phyloP scores from a whole-genome alignment of 208 protist genomes.

The Leishmania turanica region DNA sequence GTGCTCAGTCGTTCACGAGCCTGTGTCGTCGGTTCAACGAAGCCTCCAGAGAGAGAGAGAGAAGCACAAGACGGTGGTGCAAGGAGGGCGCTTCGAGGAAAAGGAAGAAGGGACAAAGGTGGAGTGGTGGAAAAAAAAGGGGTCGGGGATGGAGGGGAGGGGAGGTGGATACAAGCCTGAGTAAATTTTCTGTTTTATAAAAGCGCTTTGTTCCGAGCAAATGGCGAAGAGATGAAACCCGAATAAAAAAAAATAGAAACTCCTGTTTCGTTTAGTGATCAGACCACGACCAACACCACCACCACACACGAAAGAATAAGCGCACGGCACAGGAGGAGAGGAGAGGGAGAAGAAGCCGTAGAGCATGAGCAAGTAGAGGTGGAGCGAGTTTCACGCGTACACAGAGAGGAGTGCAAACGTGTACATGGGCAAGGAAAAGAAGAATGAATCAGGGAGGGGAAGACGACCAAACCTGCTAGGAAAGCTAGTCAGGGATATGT shows the following conservation, averaged over 20 bases:
- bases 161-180: too few species aligned
- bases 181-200: neutral
- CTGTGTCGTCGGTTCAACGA: neutral
- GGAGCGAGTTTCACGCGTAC: neutral
- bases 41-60: neutral
- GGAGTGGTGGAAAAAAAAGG: neutral
- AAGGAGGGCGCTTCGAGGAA: neutral
- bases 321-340: neutral
- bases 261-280: neutral
- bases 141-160: neutral
- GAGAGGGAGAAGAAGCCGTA: neutral
- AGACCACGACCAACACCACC: neutral
- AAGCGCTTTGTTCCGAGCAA: neutral
- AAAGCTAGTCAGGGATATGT: neutral
- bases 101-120: neutral
- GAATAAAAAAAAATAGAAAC: neutral
- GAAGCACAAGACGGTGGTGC: neutral
- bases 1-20: neutral
- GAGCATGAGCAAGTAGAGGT: neutral
- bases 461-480: neutral
- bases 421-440: neutral
- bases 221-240: neutral
- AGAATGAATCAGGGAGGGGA: neutral
- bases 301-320: neutral
- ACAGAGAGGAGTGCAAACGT: neutral